Percentiles rank a stretch among this genome's conserved stretches.
Conservation (phyloP, 139 green algal genomes). For the Ostreobium quekettii region DNA sequence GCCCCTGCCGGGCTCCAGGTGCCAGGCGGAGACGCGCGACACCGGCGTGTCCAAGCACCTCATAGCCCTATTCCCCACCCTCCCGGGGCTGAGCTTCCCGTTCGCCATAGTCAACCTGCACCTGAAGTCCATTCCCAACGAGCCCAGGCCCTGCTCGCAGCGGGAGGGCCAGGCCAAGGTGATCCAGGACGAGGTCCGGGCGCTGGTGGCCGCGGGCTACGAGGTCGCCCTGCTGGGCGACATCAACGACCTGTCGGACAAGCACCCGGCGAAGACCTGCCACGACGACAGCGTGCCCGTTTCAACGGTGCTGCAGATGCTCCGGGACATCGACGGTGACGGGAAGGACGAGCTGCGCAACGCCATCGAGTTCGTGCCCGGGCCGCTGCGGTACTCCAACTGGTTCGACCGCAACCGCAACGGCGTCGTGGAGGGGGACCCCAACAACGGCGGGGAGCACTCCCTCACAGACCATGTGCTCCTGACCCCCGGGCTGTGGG, state of each 20-base stretch:
- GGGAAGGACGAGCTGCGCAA: conserved; percentile 2
- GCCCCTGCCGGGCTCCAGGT: conserved; percentile 4
- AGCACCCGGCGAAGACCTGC: not conserved
- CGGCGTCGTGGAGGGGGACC: not conserved
- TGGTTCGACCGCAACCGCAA: conserved; percentile 3
- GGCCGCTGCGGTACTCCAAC: not conserved
- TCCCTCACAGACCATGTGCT: not conserved
- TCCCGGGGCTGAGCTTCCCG: not conserved
- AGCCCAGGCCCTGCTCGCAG: not conserved
- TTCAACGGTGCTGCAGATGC: conserved; percentile 1
- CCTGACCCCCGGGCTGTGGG: conserved; percentile 3
- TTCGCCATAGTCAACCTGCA: conserved; percentile 10
- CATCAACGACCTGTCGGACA: conserved; percentile 11
- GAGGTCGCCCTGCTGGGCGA: conserved; percentile 5
- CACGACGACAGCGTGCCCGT: not conserved
- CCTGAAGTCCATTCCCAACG: not conserved
- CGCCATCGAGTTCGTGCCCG: conserved; percentile 2
- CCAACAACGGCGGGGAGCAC: not conserved
- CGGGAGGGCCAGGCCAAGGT: conserved; percentile 7
- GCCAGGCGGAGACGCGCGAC: not conserved
- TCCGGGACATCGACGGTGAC: conserved; percentile 1
- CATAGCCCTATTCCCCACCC: not conserved
- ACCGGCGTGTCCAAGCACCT: conserved; percentile 4
- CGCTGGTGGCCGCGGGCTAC: not conserved
- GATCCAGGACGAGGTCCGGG: not conserved